Conservation (phyloP, 495 filamentous ascomycete species). For the Lasiosphaeria hispida region DNA sequence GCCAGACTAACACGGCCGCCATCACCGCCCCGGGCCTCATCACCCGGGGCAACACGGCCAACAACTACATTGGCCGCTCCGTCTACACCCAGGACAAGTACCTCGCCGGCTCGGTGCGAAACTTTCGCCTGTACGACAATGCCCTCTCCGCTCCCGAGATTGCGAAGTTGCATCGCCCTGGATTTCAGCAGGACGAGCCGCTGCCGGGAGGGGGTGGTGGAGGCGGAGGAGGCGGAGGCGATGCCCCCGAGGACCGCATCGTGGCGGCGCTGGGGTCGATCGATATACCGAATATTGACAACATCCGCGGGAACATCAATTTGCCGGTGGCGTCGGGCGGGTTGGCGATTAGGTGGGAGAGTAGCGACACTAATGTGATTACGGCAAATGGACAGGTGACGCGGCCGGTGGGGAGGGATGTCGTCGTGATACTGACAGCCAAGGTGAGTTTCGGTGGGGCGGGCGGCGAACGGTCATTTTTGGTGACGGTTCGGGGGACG, state of each 20-base stretch:
- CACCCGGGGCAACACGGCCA: conserved; percentile 1
- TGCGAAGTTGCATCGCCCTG: conserved; percentile 4
- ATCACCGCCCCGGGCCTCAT: conserved; percentile 10
- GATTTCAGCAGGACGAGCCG: not conserved
- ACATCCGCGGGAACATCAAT: conserved; percentile 13
- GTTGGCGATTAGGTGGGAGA: conserved; percentile 5
- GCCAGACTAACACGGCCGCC: not conserved
- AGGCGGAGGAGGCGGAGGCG: not conserved
- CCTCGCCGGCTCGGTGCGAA: conserved; percentile 18
- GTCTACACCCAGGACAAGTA: conserved; percentile 11
- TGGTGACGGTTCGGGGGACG: not conserved
- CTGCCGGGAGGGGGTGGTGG: not conserved
- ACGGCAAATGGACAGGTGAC: conserved; percentile 1
- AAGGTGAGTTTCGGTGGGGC: conserved; percentile 4
- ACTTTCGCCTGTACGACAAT: conserved; percentile 15
- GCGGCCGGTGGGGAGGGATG: conserved; percentile 1
- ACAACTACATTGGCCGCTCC: conserved; percentile 20
- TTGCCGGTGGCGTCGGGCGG: conserved; percentile 13
- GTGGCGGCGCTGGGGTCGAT: conserved; percentile 4
- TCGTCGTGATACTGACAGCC: not conserved
- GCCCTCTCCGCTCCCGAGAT: conserved; percentile 13
- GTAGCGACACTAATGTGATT: not conserved
- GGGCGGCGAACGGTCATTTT: conserved; percentile 2
- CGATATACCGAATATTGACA: conserved; percentile 6
- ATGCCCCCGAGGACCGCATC: not conserved